Base-by-base conservation (phyloP, 176 grass and related monocot genomes). In the Coix lacrymajobi region DNA sequence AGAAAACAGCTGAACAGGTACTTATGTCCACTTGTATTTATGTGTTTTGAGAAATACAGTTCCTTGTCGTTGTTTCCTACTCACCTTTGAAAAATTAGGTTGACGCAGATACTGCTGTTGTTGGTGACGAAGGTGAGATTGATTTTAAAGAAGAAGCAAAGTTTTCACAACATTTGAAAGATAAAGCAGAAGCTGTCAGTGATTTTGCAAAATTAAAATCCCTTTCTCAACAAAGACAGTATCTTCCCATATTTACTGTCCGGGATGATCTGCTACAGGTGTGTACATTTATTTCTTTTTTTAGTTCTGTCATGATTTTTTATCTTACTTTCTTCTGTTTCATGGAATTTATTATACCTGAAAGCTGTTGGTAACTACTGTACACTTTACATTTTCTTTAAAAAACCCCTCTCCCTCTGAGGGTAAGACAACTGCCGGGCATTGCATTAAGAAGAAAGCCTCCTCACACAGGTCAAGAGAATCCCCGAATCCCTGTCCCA, bases 161-260 rank as follows among this genome's bases (percentile, higher is more conserved):
- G 62, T 98, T 98, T 88, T 92, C 90, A 62, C 91, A 91, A 66
- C 96, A 98, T 77, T 71, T 98, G 89, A 93, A 95, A 61, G 91
- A 88, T 67, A 98, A 98, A 73, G 85, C 71, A 85, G 93, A 98
- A 76, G 96, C 91, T 68, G 96, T 98, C n/a, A 96, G 96, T 87
- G 96, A 98, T 36, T 98, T 98, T 88, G 96, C 96, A 36, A 95
- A 75, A 87, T 93, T 87, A 83, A 98, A 95, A 87, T 98, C 96
- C 75, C 77, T 98, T 89, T 80, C 89, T 85, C 93, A 98, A 77
- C 96, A 98, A 83, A 93, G 96, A 69, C 96, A 98, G 30, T 98
- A 98, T 89, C 96, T 98, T 67, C 96, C 96, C 6, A 98, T 98
- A 93, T 98, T 85, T 84, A 95, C 96, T 58, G 89, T 98, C 26